Evolutionary conservation across 2,329 filamentous ascomycete species (phyloP).

Genomic region (Fusarium sp.): DNA sequence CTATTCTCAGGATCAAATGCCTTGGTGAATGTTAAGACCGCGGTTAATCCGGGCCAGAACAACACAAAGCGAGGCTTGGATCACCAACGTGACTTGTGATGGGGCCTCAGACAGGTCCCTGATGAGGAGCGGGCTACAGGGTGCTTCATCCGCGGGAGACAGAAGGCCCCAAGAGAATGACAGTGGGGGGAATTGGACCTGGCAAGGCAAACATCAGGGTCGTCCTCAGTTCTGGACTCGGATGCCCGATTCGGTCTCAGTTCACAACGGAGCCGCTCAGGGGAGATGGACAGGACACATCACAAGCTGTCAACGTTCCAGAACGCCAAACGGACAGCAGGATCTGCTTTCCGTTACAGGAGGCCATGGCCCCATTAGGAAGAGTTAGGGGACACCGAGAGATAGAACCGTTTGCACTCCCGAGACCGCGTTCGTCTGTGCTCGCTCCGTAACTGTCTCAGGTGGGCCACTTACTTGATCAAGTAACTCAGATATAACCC

Average conservation of each 20-base stretch:
- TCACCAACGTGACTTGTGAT: slow-evolving; percentile 40
- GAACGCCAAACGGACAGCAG: slow-evolving; percentile 34
- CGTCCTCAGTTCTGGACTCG: slow-evolving; percentile 32
- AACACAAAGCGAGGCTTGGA: slow-evolving; percentile 37
- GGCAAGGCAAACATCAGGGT: slow-evolving; percentile 13
- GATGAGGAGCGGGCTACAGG: slow-evolving; percentile 39
- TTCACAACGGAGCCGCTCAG: slow-evolving; percentile 34
- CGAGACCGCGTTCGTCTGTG: slow-evolving; percentile 22
- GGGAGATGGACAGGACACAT: slow-evolving; percentile 23
- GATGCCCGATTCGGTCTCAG: slow-evolving; percentile 29
- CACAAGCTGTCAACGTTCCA: slow-evolving; percentile 38
- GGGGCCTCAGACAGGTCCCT: slow-evolving; percentile 37
- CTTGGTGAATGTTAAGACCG: slow-evolving; percentile 31
- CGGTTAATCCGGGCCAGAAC: slow-evolving; percentile 36
- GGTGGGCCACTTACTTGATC: neutral
- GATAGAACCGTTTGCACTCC: slow-evolving; percentile 35
- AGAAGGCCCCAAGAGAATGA: slow-evolving; percentile 28
- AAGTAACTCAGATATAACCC: slow-evolving; percentile 16
- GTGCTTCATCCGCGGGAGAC: slow-evolving; percentile 38
- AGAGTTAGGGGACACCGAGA: slow-evolving; percentile 11
- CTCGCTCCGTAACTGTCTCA: slow-evolving; percentile 23
- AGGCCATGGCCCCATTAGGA: slow-evolving; percentile 16
- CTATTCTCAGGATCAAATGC: slow-evolving; percentile 10
- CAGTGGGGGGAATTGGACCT: slow-evolving; percentile 21
- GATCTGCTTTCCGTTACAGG: slow-evolving; percentile 8